phyloP scores from a whole-genome alignment of 805 yeast genomes.

The Cyberlindnera samutprakarnensis region DNA sequence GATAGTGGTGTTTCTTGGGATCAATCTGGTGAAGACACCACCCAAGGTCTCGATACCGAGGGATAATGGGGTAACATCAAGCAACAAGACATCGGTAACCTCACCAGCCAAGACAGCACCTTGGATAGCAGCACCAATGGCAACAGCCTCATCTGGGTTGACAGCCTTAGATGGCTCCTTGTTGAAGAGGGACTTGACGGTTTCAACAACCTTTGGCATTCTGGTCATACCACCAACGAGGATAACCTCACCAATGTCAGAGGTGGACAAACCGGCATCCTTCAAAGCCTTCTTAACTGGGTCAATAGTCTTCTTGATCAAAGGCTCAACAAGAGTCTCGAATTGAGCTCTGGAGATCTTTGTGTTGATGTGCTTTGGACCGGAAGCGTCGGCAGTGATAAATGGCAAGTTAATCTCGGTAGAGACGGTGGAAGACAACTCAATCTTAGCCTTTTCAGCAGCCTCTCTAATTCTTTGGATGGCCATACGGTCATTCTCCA shows the following conservation, averaged over 20 bases:
- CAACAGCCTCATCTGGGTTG: constrained; percentile 87
- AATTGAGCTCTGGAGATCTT: constrained; percentile 60
- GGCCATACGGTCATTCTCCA: constrained; percentile 32
- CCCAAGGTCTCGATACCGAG: constrained; percentile 79
- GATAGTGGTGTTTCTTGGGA: constrained; percentile 68
- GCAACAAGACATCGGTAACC: constrained; percentile 66
- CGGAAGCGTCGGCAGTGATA: constrained; percentile 36
- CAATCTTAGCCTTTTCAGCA: constrained; percentile 64
- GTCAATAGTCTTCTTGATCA: constrained; percentile 61
- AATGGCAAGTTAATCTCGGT: constrained; percentile 69
- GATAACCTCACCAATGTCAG: constrained; percentile 69
- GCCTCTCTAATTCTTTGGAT: constrained; percentile 76
- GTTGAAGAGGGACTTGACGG: constrained; percentile 54
- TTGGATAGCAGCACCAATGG: constrained; percentile 85
- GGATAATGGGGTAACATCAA: constrained; percentile 78
- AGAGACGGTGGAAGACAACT: constrained; percentile 55
- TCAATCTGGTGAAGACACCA: constrained; percentile 70
- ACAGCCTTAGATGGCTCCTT: constrained; percentile 68
- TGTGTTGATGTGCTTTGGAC: constrained; percentile 56
- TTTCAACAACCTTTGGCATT: constrained; percentile 72
- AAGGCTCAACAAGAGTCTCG: constrained; percentile 57
- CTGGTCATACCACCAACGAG: constrained; percentile 87
- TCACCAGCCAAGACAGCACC: constrained; percentile 84
- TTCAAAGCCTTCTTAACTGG: constrained; percentile 72
- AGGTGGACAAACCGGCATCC: constrained; percentile 61